Evolutionary conservation across 2,329 filamentous ascomycete genomes (phyloP).

Genomic region (Venturiaceae sp.): DNA sequence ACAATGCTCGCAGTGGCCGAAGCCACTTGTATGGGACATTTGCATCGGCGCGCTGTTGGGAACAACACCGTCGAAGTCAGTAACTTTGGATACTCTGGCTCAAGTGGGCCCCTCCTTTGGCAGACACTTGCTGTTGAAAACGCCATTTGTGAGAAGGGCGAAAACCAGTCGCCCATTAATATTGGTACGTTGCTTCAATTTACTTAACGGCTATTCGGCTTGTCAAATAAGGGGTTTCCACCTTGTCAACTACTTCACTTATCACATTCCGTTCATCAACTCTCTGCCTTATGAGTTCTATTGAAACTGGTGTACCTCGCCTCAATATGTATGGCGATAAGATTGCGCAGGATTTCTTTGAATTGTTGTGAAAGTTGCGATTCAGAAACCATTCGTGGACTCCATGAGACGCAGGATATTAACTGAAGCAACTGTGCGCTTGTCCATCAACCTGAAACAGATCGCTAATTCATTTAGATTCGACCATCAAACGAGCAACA

Average conservation of each 20-base stretch:
- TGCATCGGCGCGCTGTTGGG: conserved; percentile 16
- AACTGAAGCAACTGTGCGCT: too few species aligned
- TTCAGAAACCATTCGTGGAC: too few species aligned
- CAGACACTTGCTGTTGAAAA: conserved; percentile 34
- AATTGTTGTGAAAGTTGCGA: too few species aligned
- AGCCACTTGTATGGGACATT: conserved; percentile 29
- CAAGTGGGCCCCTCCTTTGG: conserved; percentile 44
- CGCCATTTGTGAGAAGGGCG: conserved; percentile 37
- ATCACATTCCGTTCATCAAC: too few species aligned
- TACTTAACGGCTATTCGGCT: neutral
- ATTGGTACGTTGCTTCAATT: conserved; percentile 24
- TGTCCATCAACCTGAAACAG: neutral
- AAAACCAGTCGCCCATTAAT: conserved; percentile 48
- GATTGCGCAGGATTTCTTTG: too few species aligned
- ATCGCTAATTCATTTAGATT: conserved; percentile 15
- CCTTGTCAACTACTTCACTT: too few species aligned
- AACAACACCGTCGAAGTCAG: conserved; percentile 21
- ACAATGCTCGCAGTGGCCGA: conserved; percentile 12
- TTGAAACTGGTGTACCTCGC: too few species aligned
- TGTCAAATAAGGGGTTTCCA: too few species aligned
- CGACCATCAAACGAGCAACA: conserved; percentile 19
- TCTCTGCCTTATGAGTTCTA: too few species aligned
- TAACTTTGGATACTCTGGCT: conserved; percentile 32
- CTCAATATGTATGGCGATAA: too few species aligned
- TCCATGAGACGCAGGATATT: too few species aligned